Evolutionary conservation across 805 yeast species (phyloP).

Genomic region (Metschnikowia corniflorae): DNA sequence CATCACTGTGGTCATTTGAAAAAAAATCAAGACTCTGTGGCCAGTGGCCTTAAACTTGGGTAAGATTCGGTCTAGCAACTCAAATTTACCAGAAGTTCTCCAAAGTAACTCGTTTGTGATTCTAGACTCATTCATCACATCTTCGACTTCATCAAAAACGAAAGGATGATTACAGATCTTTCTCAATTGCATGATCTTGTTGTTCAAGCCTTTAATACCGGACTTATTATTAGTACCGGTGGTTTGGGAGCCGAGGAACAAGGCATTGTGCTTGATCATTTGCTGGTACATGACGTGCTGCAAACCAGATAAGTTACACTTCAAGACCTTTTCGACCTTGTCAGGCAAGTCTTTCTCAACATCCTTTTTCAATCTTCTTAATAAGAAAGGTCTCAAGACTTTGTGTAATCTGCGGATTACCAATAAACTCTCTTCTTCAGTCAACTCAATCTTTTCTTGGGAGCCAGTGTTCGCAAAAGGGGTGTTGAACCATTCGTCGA

Average conservation of each 20-base stretch:
- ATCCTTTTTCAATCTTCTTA: conserved; percentile 81
- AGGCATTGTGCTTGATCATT: conserved; percentile 68
- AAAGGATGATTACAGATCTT: conserved; percentile 87
- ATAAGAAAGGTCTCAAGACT: conserved; percentile 78
- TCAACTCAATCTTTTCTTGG: conserved; percentile 73
- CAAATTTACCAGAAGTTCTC: conserved; percentile 80
- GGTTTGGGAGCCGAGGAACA: conserved; percentile 61
- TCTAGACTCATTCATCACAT: conserved; percentile 58
- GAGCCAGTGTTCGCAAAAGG: conserved; percentile 84
- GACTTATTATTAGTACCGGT: conserved; percentile 49
- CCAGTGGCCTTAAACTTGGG: conserved; percentile 74
- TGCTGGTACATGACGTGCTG: conserved; percentile 71
- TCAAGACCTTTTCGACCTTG: conserved; percentile 77
- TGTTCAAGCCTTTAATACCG: conserved; percentile 74
- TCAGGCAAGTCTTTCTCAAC: conserved; percentile 85
- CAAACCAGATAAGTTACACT: conserved; percentile 71
- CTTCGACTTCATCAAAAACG: conserved; percentile 80
- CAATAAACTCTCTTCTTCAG: conserved; percentile 82
- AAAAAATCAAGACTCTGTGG: conserved; percentile 76
- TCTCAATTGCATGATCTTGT: conserved; percentile 80
- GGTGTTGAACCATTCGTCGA: conserved; percentile 88
- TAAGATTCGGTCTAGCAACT: conserved; percentile 66
- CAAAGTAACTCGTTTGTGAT: conserved; percentile 65
- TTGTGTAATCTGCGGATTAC: conserved; percentile 82
- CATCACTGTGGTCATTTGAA: conserved; percentile 90